Base-by-base conservation (phyloP, 192 early-diverging fungal species). In the Coemansia sp. region DNA sequence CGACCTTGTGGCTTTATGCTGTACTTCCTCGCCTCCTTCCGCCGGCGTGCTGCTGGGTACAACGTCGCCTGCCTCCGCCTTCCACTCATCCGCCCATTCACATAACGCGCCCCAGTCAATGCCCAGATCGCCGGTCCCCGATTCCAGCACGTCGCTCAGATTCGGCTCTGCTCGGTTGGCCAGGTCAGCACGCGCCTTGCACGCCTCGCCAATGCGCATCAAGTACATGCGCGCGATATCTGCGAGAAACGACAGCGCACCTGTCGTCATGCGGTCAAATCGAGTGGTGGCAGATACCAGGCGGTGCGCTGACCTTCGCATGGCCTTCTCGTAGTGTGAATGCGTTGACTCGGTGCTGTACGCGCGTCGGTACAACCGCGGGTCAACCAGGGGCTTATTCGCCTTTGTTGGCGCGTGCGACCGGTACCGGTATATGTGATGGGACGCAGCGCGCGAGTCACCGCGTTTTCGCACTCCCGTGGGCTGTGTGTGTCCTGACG, bases 281-380 rank as follows among this genome's bases (percentile, higher is more conserved):
- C 55, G 64, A 9, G 75, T 69, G 12, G 75, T 78, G 1, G 69
- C 64, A 14, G 75, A 67, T 10, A 78, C 66, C n/a, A 78, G 22
- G 4, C 62, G 52, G n/a, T 78, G 75, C n/a, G 71, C 51, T 6
- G 69, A 69, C 48, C 64, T 54, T 16, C 75, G 75, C 75, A 78
- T 78, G 6, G 28, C 57, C 40, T 69, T 65, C n/a, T 71, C 65
- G 18, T 72, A 56, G 44, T 72, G 56, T 1, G 69, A 61, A 12
- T 56, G 58, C 10, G 35, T 48, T 2, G 65, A 49, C 18, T 54
- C 61, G 4, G 49, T 30, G 14, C 22, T 45, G 21, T 48, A 56
- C 12, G 58, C 23, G 23, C 49, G 30, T 35, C 53, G 27, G 21
- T 62, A 62, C 16, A 66, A 29, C 49, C 66, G 76, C 28, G 65